phyloP scores from a whole-genome alignment of 257 asterid species.

The Lantana camara region DNA sequence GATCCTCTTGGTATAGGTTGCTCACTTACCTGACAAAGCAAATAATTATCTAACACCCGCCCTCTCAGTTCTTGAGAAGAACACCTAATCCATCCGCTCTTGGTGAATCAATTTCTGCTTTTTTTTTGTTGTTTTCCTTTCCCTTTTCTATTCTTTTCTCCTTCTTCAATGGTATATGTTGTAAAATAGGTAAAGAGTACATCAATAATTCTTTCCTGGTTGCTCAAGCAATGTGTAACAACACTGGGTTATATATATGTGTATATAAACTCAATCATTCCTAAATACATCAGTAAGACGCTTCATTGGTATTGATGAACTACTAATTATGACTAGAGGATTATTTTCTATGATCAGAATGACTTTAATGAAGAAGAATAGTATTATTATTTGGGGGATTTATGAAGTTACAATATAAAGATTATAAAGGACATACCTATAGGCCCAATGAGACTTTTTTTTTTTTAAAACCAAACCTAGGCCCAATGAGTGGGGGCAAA shows the following conservation, averaged over 20 bases:
- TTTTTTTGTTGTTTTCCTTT: constrained; percentile 15
- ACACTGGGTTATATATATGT: constrained; percentile 1
- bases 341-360: no score
- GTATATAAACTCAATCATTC: not conserved
- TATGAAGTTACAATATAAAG: no score
- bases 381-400: no score
- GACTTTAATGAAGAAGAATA: not conserved
- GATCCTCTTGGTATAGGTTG: constrained; percentile 53
- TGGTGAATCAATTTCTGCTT: constrained; percentile 18
- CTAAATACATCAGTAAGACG: not conserved
- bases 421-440: no score
- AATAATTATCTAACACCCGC: constrained; percentile 97
- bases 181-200: constrained; percentile 30
- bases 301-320: not conserved
- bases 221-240: constrained; percentile 24
- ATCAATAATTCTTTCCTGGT: constrained; percentile 10
- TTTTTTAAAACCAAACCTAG: no score
- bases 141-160: not conserved
- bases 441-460: no score
- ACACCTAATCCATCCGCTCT: constrained; percentile 48
- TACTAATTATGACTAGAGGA: not conserved
- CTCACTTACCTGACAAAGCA: constrained; percentile 98
- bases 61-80: constrained; percentile 92
- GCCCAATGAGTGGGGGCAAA: no score
- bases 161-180: constrained; percentile 35